Evolutionary conservation across 768 basidiomycete genomes (phyloP).

Genomic region (Lactarius sp.): DNA sequence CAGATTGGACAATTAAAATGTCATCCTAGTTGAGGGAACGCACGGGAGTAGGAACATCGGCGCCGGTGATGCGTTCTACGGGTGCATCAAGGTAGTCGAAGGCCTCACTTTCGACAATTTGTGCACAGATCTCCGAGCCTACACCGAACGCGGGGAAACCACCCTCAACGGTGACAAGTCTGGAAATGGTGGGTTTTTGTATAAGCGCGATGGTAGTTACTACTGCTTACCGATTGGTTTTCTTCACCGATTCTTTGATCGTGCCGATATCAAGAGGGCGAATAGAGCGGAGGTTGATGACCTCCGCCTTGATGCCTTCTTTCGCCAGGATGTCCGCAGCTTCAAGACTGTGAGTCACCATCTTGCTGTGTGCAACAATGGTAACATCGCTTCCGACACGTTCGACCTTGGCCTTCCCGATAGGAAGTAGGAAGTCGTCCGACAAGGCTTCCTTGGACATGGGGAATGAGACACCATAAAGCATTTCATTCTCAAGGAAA

Average conservation of each 20-base stretch:
- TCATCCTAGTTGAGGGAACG: conserved; percentile 32
- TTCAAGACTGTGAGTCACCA: conserved; percentile 93
- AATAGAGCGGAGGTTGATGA: conserved; percentile 94
- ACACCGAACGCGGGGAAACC: conserved; percentile 99
- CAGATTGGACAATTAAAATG: conserved; percentile 11
- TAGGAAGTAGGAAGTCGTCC: conserved; percentile 90
- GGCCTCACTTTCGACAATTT: conserved; percentile 95
- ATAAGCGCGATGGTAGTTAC: not conserved
- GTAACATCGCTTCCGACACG: conserved; percentile 90
- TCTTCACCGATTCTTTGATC: conserved; percentile 95
- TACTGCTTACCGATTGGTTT: conserved; percentile 80
- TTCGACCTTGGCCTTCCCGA: conserved; percentile 97
- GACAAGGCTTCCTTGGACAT: conserved; percentile 94
- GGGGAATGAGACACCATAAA: conserved; percentile 97
- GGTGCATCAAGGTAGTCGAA: conserved; percentile 99
- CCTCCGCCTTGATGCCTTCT: conserved; percentile 96
- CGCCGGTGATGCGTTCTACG: conserved; percentile 95
- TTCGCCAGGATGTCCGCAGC: conserved; percentile 91
- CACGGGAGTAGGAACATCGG: conserved; percentile 95
- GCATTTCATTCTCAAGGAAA: conserved; percentile 98
- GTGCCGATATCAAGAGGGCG: conserved; percentile 97
- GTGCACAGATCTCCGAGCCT: conserved; percentile 96
- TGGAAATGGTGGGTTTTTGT: conserved; percentile 31
- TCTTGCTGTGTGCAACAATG: conserved; percentile 95
- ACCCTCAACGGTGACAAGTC: conserved; percentile 92